Evolutionary conservation across 768 basidiomycete genomes (phyloP).

Genomic region (Hygrocybe punicea): DNA sequence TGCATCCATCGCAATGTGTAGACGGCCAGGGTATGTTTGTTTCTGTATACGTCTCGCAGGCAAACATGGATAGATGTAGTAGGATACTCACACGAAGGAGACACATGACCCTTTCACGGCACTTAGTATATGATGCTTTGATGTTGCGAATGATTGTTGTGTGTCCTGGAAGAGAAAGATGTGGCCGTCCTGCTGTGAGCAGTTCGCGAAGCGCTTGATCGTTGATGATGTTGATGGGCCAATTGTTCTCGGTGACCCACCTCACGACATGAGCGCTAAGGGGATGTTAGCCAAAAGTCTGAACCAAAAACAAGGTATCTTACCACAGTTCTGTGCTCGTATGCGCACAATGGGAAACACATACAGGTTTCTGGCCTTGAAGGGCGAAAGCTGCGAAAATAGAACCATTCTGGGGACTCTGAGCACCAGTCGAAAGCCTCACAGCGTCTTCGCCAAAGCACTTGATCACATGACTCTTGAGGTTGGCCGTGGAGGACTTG

Average conservation of each 20-base stretch:
- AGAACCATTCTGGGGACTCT: conserved; percentile 11
- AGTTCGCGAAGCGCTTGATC: conserved; percentile 30
- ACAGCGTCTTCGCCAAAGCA: conserved; percentile 32
- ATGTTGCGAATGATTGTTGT: conserved; percentile 33
- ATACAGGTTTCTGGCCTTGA: conserved; percentile 27
- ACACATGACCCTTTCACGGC: conserved; percentile 20
- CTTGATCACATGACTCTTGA: conserved; percentile 22
- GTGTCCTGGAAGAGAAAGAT: conserved; percentile 33
- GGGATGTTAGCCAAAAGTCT: conserved; percentile 1
- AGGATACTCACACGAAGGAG: conserved; percentile 20
- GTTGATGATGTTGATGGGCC: conserved; percentile 32
- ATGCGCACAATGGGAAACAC: conserved; percentile 29
- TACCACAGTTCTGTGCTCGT: conserved; percentile 25
- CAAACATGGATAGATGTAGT: background rate
- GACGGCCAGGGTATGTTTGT: conserved; percentile 23
- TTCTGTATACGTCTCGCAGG: background rate
- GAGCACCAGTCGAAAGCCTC: conserved; percentile 11
- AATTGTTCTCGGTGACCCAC: conserved; percentile 34
- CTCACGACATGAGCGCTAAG: conserved; percentile 29
- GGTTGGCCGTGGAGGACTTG: conserved; percentile 26
- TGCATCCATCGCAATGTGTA: conserved; percentile 26
- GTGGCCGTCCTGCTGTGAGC: conserved; percentile 35
- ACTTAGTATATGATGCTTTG: conserved; percentile 23
- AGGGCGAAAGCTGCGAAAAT: conserved; percentile 28
- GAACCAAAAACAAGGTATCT: background rate